These are phyloP conservation scores for Aspergillus arachidicola DNA, from an alignment of 2,329 filamentous ascomycete genomes.

Conservation along the genomic window DNA sequence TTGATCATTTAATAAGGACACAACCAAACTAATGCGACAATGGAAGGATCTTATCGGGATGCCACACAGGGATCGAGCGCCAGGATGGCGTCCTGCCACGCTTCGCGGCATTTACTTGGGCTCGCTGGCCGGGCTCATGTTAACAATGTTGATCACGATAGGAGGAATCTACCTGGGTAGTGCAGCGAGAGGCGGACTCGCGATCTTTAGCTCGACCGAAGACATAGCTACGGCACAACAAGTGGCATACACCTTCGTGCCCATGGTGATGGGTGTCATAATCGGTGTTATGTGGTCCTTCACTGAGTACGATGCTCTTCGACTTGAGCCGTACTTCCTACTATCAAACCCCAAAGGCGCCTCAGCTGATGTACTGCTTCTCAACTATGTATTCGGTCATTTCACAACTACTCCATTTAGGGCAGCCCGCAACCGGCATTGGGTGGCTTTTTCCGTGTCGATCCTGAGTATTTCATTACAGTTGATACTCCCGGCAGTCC, in stretches of 20 bases:
- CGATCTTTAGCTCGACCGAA: constrained; percentile 4
- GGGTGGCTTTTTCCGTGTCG: constrained; percentile 10
- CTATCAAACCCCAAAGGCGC: constrained; percentile 8
- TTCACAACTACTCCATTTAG: constrained; percentile 10
- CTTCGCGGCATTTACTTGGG: constrained; percentile 9
- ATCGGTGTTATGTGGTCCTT: constrained; percentile 11
- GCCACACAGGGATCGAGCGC: neutral
- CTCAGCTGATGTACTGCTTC: constrained; percentile 9
- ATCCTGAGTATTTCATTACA: constrained; percentile 10
- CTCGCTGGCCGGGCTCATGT: constrained; percentile 6
- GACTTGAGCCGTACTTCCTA: constrained; percentile 12
- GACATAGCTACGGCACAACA: constrained; percentile 2
- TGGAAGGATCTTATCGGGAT: neutral
- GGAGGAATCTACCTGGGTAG: constrained; percentile 6
- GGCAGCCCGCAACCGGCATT: constrained; percentile 9
- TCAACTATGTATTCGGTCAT: constrained; percentile 13
- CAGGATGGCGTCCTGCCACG: constrained; percentile 11
- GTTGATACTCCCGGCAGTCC: constrained; percentile 6
- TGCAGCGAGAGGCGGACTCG: constrained; percentile 7
- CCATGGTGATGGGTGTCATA: constrained; percentile 7
- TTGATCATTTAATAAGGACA: neutral
- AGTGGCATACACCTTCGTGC: constrained; percentile 11
- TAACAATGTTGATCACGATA: constrained; percentile 5
- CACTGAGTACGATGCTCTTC: constrained; percentile 11
- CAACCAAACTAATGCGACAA: neutral